Base-by-base conservation (phyloP, 2,329 filamentous ascomycete genomes). In the Leptosphaerulina australis region DNA sequence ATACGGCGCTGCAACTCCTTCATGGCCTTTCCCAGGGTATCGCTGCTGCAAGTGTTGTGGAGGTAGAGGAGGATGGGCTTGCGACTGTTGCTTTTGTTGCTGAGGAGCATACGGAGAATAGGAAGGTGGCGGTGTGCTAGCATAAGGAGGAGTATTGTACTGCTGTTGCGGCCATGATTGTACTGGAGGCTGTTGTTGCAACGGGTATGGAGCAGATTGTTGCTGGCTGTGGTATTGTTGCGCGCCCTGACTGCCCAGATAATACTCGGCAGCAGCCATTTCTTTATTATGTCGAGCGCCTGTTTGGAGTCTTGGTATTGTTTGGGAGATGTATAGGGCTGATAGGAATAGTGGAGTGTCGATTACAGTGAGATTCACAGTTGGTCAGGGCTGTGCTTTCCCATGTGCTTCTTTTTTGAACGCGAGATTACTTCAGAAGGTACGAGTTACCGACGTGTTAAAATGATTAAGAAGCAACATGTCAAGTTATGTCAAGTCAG, bases 251-350 rank as follows among this genome's bases (percentile, higher is more conserved):
- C 62, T 64, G 48, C 64, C 66, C 11, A 59, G 39, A 48, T 66
- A 72, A 55, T 72, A 71, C 47, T 71, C 69, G 40, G 63, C 55
- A 31, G 69, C 64, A 56, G 69, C 66, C 68, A 71, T 72, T 3
- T 31, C 31, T 8, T 7, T 26, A n/a, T 36, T n/a, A n/a, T 38
- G 12, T 12, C 4, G 10, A 20, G 18, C n/a, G 17, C 18, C 47
- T 35, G 20, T 11, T 47, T 30, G 1, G 4, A 31, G 8, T 40
- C 3, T 28, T 15, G 12, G 14, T n/a, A 15, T 28, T 28, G 22
- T 20, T 24, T 4, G 18, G 12, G 44, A 39, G 14, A 31, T 45
- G 29, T 21, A 24, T 46, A 28, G 34, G 29, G n/a, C 33, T 3
- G 4, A 31, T 41, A 51, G 26, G 31, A 36, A 51, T 46, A 36